Evolutionary conservation across 2,329 filamentous ascomycete genomes (phyloP).

Genomic region (Ascochyta rabiei): DNA sequence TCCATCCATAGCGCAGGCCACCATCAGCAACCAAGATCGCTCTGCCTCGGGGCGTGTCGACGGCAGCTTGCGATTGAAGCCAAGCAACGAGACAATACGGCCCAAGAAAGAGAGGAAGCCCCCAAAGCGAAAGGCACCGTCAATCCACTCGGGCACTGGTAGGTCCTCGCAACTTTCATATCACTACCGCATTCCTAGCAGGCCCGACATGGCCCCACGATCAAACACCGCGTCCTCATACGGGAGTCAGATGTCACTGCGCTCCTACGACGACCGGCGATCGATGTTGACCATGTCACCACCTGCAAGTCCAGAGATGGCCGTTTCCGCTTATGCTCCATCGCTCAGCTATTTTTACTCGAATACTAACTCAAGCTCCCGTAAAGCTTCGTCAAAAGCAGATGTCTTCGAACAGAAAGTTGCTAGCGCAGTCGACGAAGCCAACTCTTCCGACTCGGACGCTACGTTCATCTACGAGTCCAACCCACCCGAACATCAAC

Average conservation of each 20-base stretch:
- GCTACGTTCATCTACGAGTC: constrained; percentile 99
- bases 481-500: constrained; percentile 72
- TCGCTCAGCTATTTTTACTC: constrained; percentile 44
- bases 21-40: constrained; percentile 67
- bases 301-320: constrained; percentile 36
- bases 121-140: constrained; percentile 73
- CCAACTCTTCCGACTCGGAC: constrained; percentile 94
- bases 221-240: constrained; percentile 36
- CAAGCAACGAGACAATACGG: constrained; percentile 93
- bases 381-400: constrained; percentile 85
- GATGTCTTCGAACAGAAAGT: constrained; percentile 98
- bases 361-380: constrained; percentile 44
- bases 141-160: constrained; percentile 75
- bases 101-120: constrained; percentile 94
- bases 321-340: constrained; percentile 30
- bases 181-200: constrained; percentile 37
- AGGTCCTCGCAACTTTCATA: constrained; percentile 55
- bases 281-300: constrained; percentile 34
- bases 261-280: constrained; percentile 40
- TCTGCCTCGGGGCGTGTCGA: constrained; percentile 66
- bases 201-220: constrained; percentile 32
- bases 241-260: constrained; percentile 39
- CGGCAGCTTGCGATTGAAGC: constrained; percentile 81
- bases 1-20: constrained; percentile 81
- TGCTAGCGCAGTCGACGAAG: constrained; percentile 92